phyloP scores from a whole-genome alignment of 345 rosid species.

The Brassica napus region Da-Ae NC_063434.1:1446001-1446500 shows the following conservation, averaged over 20 bases:
- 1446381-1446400: slow-evolving; percentile 37
- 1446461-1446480: slow-evolving; percentile 11
- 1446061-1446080: slow-evolving; percentile 3
- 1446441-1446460: slow-evolving; percentile 1
- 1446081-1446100: slow-evolving; percentile 17
- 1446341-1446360: slow-evolving; percentile 21
- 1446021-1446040: slow-evolving; percentile 6
- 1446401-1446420: slow-evolving; percentile 10
- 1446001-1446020: neutral
- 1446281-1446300: slow-evolving; percentile 14
- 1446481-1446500: slow-evolving; percentile 6
- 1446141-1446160: slow-evolving; percentile 27
- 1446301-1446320: slow-evolving; percentile 19
- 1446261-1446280: slow-evolving; percentile 36
- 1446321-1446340: slow-evolving; percentile 29
- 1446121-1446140: slow-evolving; percentile 25
- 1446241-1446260: slow-evolving; percentile 33
- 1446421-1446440: slow-evolving; percentile 13
- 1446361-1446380: slow-evolving; percentile 27
- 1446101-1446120: slow-evolving; percentile 5
- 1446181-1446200: slow-evolving; percentile 41
- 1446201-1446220: neutral
- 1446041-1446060: slow-evolving; percentile 17
- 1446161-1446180: slow-evolving; percentile 23
- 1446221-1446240: slow-evolving; percentile 27